A percentile compares a stretch with the other conserved stretches of the same genome.
Conservation (phyloP, 345 rosid species). For the Isatis tinctoria region DNA sequence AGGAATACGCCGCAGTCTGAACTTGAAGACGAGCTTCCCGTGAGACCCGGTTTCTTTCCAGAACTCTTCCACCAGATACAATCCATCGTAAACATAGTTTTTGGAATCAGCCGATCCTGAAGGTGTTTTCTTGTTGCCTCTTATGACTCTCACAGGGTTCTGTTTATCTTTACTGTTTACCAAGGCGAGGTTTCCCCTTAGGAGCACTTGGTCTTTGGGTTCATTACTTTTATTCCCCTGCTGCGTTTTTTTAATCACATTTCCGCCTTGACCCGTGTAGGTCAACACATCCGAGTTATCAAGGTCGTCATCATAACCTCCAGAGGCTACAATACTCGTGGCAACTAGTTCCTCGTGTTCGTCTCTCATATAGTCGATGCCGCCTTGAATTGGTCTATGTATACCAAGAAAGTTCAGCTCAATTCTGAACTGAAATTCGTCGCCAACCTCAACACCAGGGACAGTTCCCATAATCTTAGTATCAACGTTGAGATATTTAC, state of each 20-base stretch:
- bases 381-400: conserved; percentile 59
- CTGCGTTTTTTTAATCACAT: conserved; percentile 39
- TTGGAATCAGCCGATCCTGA: conserved; percentile 45
- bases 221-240: conserved; percentile 33
- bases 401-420: conserved; percentile 79
- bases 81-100: conserved; percentile 71
- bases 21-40: conserved; percentile 71
- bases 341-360: conserved; percentile 38
- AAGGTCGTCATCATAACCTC: conserved; percentile 64
- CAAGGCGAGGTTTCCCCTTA: conserved; percentile 72
- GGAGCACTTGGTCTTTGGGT: conserved; percentile 81
- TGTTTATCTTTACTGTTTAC: conserved; percentile 45
- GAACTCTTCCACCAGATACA: conserved; percentile 55
- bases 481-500: conserved; percentile 40
- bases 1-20: conserved; percentile 48
- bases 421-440: conserved; percentile 74
- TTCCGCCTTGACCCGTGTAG: conserved; percentile 87
- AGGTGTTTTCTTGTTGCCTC: conserved; percentile 47
- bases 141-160: conserved; percentile 82
- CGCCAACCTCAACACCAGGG: conserved; percentile 91
- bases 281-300: conserved; percentile 60
- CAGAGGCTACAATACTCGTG: conserved; percentile 75
- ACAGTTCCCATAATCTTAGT: conserved; percentile 57
- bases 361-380: conserved; percentile 65
- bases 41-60: conserved; percentile 68